phyloP scores from a whole-genome alignment of 2,329 filamentous ascomycete genomes.

The Penicillium sp. region DNA sequence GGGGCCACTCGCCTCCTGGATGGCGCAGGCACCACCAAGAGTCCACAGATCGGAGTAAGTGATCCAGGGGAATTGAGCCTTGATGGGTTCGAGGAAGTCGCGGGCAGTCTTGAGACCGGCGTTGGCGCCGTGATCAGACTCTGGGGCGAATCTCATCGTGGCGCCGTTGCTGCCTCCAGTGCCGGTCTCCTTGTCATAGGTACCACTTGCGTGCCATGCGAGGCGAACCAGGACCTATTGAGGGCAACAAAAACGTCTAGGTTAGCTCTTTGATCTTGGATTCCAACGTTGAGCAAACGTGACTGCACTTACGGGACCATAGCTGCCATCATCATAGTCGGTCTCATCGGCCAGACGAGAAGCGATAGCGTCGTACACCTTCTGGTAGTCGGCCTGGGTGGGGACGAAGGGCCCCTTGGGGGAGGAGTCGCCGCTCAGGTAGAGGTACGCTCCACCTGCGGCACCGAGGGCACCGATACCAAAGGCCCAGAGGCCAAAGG shows the following conservation, averaged over 20 bases:
- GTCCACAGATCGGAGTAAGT: constrained; percentile 97
- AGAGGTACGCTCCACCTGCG: constrained; percentile 62
- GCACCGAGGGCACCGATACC: constrained; percentile 60
- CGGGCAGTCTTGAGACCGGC: constrained; percentile 82
- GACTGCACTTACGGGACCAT: constrained; percentile 65
- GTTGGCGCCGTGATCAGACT: constrained; percentile 88
- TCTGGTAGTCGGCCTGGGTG: constrained; percentile 85
- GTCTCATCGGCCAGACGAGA: constrained; percentile 78
- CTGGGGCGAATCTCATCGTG: constrained; percentile 92
- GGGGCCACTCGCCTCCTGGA: constrained; percentile 95
- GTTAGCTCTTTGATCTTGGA: background rate
- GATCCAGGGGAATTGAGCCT: constrained; percentile 92
- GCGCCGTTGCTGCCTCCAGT: constrained; percentile 95
- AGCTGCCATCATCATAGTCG: constrained; percentile 95
- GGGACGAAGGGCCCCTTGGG: constrained; percentile 64
- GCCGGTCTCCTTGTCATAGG: constrained; percentile 80
- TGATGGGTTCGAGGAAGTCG: constrained; percentile 89
- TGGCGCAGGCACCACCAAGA: constrained; percentile 74
- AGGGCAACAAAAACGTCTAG: background rate
- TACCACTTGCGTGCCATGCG: constrained; percentile 92
- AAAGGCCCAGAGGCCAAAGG: constrained; percentile 57
- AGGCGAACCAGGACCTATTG: constrained; percentile 72
- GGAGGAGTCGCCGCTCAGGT: constrained; percentile 51
- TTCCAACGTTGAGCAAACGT: background rate
- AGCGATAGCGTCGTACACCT: constrained; percentile 88